phyloP scores from a whole-genome alignment of 345 rosid species.

The Rhodamnia argentea region DNA sequence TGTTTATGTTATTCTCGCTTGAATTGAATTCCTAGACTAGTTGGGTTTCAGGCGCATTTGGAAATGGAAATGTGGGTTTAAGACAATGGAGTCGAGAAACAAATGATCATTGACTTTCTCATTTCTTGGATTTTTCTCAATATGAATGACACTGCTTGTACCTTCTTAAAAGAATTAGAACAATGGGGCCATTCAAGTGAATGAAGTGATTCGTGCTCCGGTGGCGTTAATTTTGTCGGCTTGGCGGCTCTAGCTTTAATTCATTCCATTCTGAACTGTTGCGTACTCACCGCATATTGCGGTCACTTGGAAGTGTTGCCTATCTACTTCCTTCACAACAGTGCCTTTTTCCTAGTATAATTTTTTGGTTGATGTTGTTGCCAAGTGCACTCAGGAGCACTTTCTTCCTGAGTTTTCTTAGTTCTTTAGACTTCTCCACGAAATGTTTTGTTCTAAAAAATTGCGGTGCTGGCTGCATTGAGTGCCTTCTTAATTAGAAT shows the following conservation, averaged over 20 bases:
- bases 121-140: background rate
- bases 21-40: background rate
- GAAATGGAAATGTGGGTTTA: background rate
- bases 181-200: background rate
- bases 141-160: background rate
- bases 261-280: background rate
- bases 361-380: background rate
- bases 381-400: background rate
- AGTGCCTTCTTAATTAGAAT: background rate
- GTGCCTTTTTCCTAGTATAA: background rate
- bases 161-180: too few relatives aligned
- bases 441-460: background rate
- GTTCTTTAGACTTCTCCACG: background rate
- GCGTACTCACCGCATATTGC: background rate
- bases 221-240: background rate
- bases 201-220: background rate
- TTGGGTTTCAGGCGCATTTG: background rate
- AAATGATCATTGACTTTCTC: background rate
- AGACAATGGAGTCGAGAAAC: background rate
- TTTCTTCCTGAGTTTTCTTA: background rate
- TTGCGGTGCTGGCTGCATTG: background rate
- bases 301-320: background rate
- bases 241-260: background rate
- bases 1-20: background rate
- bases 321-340: background rate